Evolutionary conservation across 768 basidiomycete species (phyloP), one percentile per base, ranked within the genome.

Genomic region (Candolleomyces aberdarensis): DNA sequence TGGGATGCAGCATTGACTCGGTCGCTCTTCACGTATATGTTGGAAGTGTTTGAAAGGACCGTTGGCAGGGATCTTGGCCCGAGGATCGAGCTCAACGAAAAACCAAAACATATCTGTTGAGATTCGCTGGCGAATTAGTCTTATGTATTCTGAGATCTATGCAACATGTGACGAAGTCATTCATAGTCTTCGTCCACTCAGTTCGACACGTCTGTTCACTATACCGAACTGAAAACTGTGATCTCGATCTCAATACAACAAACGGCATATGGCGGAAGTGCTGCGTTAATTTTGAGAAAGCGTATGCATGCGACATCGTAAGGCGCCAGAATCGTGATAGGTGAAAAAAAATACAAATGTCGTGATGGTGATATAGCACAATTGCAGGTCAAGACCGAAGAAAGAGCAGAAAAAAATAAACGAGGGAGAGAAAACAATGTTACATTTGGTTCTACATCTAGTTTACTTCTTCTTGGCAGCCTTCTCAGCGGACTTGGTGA

Each of bases 401-500:
- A 76, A 70, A 78, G 36, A 36, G 70, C 74, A 74, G 77, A 74
- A 74, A 73, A 76, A 76, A 78, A 73, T 72, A 78, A 74, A 75
- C 69, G 73, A 76, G 76, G 77, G 80, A 81, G 78, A 80, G 77
- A 78, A 79, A 52, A 32, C n/a, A 40, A 50, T 74, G 70, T 79
- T 83, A 86, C 84, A 83, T 76, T 36, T 75, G 75, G 74, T 84
- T 87, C 83, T 85, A 87, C 86, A 84, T 87, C 86, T 86, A 86
- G 67, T 83, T 88, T 91, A 92, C 83, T 92, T 92, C 90, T 92
- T 92, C 91, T 93, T 93, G 81, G 85, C 74, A 68, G 94, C 94
- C 83, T 96, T 96, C 88, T 95, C 94, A 65, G 94, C 94, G 64
- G 94, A 88, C 87, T 95, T 94, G 69, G 93, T 94, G 70, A 94